phyloP scores from a whole-genome alignment of 139 green algal genomes.

The Chlamydomonas urium region DNA sequence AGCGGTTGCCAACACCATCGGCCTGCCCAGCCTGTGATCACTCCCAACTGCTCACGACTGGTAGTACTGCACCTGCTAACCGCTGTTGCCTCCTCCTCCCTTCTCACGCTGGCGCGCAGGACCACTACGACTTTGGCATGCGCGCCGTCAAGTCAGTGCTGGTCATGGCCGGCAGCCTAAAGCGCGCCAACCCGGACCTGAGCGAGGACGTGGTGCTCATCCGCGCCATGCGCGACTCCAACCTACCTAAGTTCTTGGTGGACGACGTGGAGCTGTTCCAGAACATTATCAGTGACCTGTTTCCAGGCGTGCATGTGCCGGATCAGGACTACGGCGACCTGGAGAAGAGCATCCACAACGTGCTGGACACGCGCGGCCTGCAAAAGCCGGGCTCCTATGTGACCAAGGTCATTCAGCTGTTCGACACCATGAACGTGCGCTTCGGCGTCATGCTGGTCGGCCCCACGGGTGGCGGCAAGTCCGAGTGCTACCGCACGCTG shows the following conservation, averaged over 20 bases:
- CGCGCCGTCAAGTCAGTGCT: constrained; percentile 82
- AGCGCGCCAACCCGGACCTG: constrained; percentile 66
- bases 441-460: constrained; percentile 86
- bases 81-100: no score
- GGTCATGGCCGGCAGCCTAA: constrained; percentile 77
- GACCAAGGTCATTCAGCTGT: constrained; percentile 80
- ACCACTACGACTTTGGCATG: constrained; percentile 79
- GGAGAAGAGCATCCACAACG: constrained; percentile 47
- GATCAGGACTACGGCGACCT: constrained; percentile 70
- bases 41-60: no score
- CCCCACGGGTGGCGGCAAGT: constrained; percentile 73
- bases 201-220: constrained; percentile 72
- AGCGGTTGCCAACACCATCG: neutral
- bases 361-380: constrained; percentile 46
- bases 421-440: constrained; percentile 80
- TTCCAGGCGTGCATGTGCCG: constrained; percentile 68
- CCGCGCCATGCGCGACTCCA: constrained; percentile 77
- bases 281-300: constrained; percentile 82
- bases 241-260: constrained; percentile 84
- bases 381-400: constrained; percentile 59
- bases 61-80: no score
- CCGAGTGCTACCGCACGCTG: constrained; percentile 61
- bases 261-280: constrained; percentile 77
- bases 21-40: neutral
- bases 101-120: no score